Base-by-base conservation (phyloP, 805 yeast genomes). In the Wickerhamiella parazyma region DNA sequence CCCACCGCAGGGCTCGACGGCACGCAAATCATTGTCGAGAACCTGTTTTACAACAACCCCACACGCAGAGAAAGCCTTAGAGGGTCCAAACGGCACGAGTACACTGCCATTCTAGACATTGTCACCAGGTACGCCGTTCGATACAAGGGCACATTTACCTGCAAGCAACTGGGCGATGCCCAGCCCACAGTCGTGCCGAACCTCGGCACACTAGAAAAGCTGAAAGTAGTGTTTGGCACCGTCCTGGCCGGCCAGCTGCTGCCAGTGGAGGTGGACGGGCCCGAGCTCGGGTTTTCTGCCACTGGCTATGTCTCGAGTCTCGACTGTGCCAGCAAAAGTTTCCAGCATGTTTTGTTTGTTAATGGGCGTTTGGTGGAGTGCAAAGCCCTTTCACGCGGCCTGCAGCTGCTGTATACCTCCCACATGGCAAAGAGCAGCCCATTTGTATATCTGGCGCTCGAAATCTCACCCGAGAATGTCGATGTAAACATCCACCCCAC, bases 401-500 rank as follows among this genome's bases (percentile, higher is more conserved):
- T 91, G 1, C 59, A 64, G 20, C 73, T 78, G 28, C 64, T 78
- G 0, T 86, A 76, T 55, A 67, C 76, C 16, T 61, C 71, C 3
- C 82, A 72, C 55, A 60, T 89, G 16, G 95, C 96, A 0, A 82
- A 79, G 51, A 93, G 93, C 0, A 68, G 67, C 50, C 80, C 94
- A 0, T 91, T 91, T 56, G 69, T 83, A 1, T 91, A 86, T 59
- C 46, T 91, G 42, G 69, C 82, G 38, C 57, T 91, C n/a, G 64
- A 65, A 16, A 74, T 91, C 2, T 65, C 69, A 18, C 82, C 95
- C 0, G 63, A 62, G 26, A 77, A 78, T 48, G 69, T 91, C 6
- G 98, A 91, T 58, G 97, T 91, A 12, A 91, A 91, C 57, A 78
- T 91, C 11, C 98, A 91, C 56, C 98, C 98, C 0, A 89, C 97